Percentiles rank a stretch among this genome's conserved stretches.
Conservation (phyloP, 371 early-diverging fungal species). For the Mucor indicus region DNA sequence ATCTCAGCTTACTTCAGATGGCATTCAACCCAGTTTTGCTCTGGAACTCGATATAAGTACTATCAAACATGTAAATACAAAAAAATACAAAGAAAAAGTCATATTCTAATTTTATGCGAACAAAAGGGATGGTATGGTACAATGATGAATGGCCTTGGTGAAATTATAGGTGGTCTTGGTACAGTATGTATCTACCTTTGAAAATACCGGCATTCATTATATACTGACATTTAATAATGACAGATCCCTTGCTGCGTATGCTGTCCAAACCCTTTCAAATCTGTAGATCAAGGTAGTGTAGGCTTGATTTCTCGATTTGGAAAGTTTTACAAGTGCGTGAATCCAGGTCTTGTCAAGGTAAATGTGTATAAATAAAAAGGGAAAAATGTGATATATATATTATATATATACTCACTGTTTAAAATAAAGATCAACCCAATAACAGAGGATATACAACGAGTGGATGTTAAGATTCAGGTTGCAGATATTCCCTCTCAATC, state of each 20-base stretch:
- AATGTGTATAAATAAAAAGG: not conserved
- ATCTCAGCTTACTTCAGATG: slow-evolving; percentile 21
- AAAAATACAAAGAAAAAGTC: not conserved
- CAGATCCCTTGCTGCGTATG: slow-evolving; percentile 45
- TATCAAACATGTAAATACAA: slow-evolving; percentile 27
- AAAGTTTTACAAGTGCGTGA: slow-evolving; percentile 82
- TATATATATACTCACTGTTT: too few species aligned
- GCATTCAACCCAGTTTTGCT: slow-evolving; percentile 28
- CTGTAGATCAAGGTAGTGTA: slow-evolving; percentile 67
- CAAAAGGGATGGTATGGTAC: slow-evolving; percentile 44
- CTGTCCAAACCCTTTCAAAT: slow-evolving; percentile 78
- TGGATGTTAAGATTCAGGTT: slow-evolving; percentile 80
- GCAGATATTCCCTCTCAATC: slow-evolving; percentile 70
- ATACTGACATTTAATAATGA: not conserved
- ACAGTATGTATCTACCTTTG: slow-evolving; percentile 27
- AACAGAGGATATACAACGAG: slow-evolving; percentile 63
- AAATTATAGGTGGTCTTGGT: slow-evolving; percentile 41
- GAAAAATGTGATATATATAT: too few species aligned
- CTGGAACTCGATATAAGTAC: slow-evolving; percentile 27
- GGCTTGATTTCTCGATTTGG: slow-evolving; percentile 82
- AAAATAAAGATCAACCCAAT: slow-evolving; percentile 55
- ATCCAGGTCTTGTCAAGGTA: slow-evolving; percentile 83
- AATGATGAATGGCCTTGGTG: slow-evolving; percentile 51
- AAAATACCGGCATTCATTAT: too few species aligned
- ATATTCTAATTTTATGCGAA: not conserved